phyloP scores from a whole-genome alignment of 805 yeast species.

The Isabelozyma pseudorhagii region DNA sequence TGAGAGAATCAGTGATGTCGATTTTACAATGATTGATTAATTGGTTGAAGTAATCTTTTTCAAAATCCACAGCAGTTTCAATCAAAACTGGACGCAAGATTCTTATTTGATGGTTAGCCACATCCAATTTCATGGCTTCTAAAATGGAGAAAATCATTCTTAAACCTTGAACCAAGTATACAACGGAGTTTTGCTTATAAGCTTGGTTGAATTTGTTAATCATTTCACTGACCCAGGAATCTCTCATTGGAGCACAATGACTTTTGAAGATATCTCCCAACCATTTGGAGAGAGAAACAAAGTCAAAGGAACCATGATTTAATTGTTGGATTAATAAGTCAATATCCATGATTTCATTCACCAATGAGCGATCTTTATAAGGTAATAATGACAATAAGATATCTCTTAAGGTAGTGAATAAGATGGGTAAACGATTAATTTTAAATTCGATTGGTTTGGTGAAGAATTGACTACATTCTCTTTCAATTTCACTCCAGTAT shows the following conservation, averaged over 20 bases:
- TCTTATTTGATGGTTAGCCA: constrained; percentile 91
- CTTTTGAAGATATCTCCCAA: constrained; percentile 73
- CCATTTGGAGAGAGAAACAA: constrained; percentile 69
- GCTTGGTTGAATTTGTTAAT: constrained; percentile 53
- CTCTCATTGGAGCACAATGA: constrained; percentile 96
- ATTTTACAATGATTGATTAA: constrained; percentile 54
- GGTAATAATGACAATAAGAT: constrained; percentile 76
- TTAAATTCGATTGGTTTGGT: constrained; percentile 13
- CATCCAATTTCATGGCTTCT: constrained; percentile 93
- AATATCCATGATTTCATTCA: constrained; percentile 71
- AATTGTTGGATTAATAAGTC: constrained; percentile 76
- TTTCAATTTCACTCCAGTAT: constrained; percentile 77
- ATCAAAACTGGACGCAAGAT: constrained; percentile 78
- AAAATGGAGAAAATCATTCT: constrained; percentile 75
- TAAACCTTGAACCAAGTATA: constrained; percentile 67
- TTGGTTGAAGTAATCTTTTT: constrained; percentile 72
- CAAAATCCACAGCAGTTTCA: constrained; percentile 86
- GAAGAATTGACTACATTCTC: constrained; percentile 55
- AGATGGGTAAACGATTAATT: constrained; percentile 54
- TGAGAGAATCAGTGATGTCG: constrained; percentile 55
- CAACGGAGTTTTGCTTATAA: constrained; percentile 41
- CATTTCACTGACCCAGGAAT: constrained; percentile 85
- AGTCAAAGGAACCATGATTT: constrained; percentile 66
- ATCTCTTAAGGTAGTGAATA: constrained; percentile 76
- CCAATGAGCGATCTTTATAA: constrained; percentile 62